A percentile compares a stretch with the other conserved stretches of the same genome.
These are phyloP conservation scores for Sicyos baderoa DNA, from an alignment of 306 rosid genomes.

Conservation along the genomic window DNA sequence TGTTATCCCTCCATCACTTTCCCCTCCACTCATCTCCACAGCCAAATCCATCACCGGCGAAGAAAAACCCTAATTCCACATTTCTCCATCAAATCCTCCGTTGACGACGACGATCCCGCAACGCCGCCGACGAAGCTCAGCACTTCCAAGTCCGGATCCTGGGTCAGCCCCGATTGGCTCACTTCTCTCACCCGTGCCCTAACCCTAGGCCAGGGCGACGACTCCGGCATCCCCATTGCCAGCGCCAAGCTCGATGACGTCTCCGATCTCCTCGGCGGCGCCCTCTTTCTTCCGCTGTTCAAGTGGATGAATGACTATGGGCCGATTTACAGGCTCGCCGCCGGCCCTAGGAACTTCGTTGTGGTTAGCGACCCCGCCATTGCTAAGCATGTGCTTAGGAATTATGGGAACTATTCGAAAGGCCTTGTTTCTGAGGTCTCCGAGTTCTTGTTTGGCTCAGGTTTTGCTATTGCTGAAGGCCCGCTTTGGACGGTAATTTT, in stretches of 20 bases:
- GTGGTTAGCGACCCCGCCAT: conserved; percentile 90
- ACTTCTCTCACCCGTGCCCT: conserved; percentile 61
- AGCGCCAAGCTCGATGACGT: conserved; percentile 79
- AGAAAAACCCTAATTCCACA: conserved; percentile 24
- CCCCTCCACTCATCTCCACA: conserved; percentile 23
- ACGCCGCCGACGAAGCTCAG: conserved; percentile 25
- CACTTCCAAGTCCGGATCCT: conserved; percentile 39
- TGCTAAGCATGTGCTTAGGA: conserved; percentile 77
- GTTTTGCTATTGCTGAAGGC: conserved; percentile 96
- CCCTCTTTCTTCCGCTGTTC: conserved; percentile 75
- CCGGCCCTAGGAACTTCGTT: conserved; percentile 85
- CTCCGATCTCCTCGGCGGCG: conserved; percentile 90
- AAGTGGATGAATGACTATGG: conserved; percentile 88
- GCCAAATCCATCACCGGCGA: conserved; percentile 21
- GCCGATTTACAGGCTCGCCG: conserved; percentile 72
- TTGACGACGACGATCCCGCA: conserved; percentile 29
- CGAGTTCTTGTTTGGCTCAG: conserved; percentile 74
- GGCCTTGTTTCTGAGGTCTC: conserved; percentile 90
- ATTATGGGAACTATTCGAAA: conserved; percentile 62
- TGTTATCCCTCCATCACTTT: conserved; percentile 25
- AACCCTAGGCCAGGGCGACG: conserved; percentile 35
- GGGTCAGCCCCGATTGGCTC: conserved; percentile 97
- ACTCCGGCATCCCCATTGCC: conserved; percentile 69
- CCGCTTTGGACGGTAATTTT: conserved; percentile 82
- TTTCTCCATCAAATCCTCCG: conserved; percentile 42